Evolutionary conservation across 23 red algal genomes (phyloP).

Genomic region (Chondrus crispus): DNA sequence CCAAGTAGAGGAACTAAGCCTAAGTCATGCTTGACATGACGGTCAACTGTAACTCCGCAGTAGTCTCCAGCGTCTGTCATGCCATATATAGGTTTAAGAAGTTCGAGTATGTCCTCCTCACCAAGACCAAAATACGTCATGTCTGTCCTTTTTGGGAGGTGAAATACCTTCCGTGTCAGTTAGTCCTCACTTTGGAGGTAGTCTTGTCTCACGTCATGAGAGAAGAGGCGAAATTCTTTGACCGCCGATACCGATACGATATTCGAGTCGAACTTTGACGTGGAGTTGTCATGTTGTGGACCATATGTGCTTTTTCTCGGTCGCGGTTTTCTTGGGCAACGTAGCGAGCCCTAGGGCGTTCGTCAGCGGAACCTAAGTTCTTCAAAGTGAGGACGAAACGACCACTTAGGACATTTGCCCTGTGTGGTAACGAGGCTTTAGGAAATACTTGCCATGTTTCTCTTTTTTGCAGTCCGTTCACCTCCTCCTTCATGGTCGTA

Average conservation of each 20-base stretch:
- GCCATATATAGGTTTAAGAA: background rate
- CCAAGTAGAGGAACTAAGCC: background rate
- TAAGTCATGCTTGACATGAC: background rate
- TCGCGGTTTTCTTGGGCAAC: background rate
- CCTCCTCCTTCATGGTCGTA: background rate
- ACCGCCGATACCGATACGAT: background rate
- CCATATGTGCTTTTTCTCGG: background rate
- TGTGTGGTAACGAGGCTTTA: background rate
- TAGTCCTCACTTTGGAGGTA: background rate
- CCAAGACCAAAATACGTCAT: background rate
- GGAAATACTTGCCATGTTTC: background rate
- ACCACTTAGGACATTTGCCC: background rate
- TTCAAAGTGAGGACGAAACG: background rate
- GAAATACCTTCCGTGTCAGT: background rate
- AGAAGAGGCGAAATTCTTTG: background rate
- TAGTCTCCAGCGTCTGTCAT: conserved; percentile 34
- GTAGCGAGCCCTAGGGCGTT: background rate
- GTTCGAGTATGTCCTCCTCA: background rate
- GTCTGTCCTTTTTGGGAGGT: background rate
- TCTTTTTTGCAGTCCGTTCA: background rate
- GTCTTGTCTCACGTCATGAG: conserved; percentile 27
- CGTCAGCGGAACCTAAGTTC: background rate
- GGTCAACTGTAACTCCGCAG: background rate
- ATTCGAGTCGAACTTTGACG: background rate
- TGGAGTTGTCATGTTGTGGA: background rate